Evolutionary conservation across 2,329 filamentous ascomycete species (phyloP), one percentile per base, ranked within the genome.

Genomic region (Trichophyton equinum): DNA sequence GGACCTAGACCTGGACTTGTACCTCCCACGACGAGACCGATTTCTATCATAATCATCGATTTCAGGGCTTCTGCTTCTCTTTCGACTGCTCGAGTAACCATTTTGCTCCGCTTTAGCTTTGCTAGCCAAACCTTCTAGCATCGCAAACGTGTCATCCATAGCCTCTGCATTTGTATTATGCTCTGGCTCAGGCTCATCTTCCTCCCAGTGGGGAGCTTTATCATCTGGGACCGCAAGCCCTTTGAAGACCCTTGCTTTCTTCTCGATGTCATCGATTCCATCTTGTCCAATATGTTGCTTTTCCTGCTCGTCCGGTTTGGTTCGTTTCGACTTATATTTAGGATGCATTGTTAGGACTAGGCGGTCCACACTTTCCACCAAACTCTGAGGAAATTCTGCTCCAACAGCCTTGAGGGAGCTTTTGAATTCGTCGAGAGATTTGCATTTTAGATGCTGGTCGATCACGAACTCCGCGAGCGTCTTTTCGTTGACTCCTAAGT

Each of bases 391-490:
- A 65, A 96, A 95, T 49, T 86, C 91, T 64, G 87, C 89, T 60
- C 88, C 89, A 74, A 95, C 85, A 33, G 80, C 83, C 66, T 86
- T 83, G 66, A 97, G 80, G 70, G 84, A 84, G 66, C 79, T 78
- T 76, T 88, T 88, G 77, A 97, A 99, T 30, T 88, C 85, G 59
- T 81, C 74, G 61, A 89, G 79, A 30, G 81, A 82, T 58, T 79
- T 81, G 77, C 85, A 88, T 81, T 91, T 83, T 72, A 87, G 76
- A 68, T 95, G 89, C 72, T 96, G 88, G 64, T 88, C 88, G 70
- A 99, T 96, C 69, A 99, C 85, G 71, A 96, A 99, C 75, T 99
- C 94, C 67, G 94, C 91, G 27, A 99, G 84, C 4, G 90, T 96
- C 75, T 95, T 96, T 76, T 99, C 91, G 72, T 83, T 88, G 68